Evolutionary conservation across 176 grass and related monocot genomes (phyloP), one percentile per base, ranked within the genome.

Genomic region (Pontederia crassipes): DNA sequence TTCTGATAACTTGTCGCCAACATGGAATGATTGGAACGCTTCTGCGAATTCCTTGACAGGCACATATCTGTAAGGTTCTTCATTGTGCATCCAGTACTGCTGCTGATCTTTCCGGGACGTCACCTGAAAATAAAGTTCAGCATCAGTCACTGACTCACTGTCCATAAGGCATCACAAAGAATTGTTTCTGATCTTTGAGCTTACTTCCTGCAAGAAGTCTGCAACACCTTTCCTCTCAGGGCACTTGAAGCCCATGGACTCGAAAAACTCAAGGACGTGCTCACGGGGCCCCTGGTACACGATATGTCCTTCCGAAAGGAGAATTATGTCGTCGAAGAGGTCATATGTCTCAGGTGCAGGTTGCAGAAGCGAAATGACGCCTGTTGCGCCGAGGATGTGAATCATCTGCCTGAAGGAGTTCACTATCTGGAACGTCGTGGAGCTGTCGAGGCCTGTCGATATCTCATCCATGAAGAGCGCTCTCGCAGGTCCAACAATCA

Each of bases 381-480:
- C 76, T 2, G 89, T 95, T 57, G 79, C 85, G 17, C 83, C 55
- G 2, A 95, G 82, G 64, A 89, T 86, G 77, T 95, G 89, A 50
- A 86, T 72, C 3, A 79, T 83, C 48, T 95, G 85, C 73, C 85
- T 86, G 8, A 95, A 81, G 1, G 85, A 89, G 48, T 83, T 95
- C 48, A 95, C 85, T 58, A 95, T 94, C 60, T 94, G 89, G 61
- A 88, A 94, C 8, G 89, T 86, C 0, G 89, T 95, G 9, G 89
- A 95, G 82, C 89, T 95, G 20, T 95, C 89, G 13, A 95, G 85
- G n/a, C 89, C 89, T 56, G 89, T 95, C 0, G 89, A 95, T 59
- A 95, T 95, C 79, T 95, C 85, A 35, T 95, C 89, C 89, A 95
- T 95, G 74, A 95, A 95, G 24, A 95, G 73, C 8, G 79, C 89